Evolutionary conservation across 371 early-diverging fungal species (phyloP).

Genomic region (Synchytrium microbalum): DNA sequence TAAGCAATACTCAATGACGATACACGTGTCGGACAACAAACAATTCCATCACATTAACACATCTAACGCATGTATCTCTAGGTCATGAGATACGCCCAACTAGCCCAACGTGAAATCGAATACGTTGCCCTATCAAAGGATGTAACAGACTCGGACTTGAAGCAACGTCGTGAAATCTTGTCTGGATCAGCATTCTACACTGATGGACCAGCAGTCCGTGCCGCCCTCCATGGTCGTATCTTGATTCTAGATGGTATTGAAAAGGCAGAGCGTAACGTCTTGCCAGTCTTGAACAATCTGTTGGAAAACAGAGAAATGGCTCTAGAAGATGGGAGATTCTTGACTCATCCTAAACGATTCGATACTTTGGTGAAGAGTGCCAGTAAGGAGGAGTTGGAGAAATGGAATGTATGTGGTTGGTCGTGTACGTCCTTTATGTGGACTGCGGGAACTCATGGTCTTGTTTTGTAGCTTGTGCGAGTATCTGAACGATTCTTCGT

Average conservation of each 20-base stretch:
- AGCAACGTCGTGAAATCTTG: slow-evolving; percentile 72
- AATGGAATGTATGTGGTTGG: slow-evolving; percentile 31
- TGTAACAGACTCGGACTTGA: slow-evolving; percentile 69
- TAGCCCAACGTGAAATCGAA: slow-evolving; percentile 60
- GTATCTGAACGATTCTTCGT: slow-evolving; percentile 66
- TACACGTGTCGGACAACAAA: not conserved
- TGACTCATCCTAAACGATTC: slow-evolving; percentile 58
- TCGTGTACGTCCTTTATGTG: not conserved
- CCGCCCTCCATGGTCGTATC: slow-evolving; percentile 72
- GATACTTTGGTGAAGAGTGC: slow-evolving; percentile 32
- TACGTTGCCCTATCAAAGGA: slow-evolving; percentile 73
- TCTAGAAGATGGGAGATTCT: slow-evolving; percentile 74
- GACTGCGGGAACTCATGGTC: slow-evolving; percentile 4
- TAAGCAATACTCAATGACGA: too few relatives aligned
- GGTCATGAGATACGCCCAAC: slow-evolving; percentile 62
- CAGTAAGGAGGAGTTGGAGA: slow-evolving; percentile 35
- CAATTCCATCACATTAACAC: not conserved
- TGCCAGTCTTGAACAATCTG: slow-evolving; percentile 79
- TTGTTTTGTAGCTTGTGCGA: slow-evolving; percentile 47
- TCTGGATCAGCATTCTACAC: slow-evolving; percentile 61
- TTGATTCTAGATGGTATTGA: slow-evolving; percentile 75
- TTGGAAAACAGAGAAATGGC: slow-evolving; percentile 84
- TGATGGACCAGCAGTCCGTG: slow-evolving; percentile 72
- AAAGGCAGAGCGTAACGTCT: slow-evolving; percentile 78
- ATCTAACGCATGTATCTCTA: slow-evolving; percentile 1